Evolutionary conservation across 139 green algal genomes (phyloP).

Genomic region (Coelastrella sp.): DNA sequence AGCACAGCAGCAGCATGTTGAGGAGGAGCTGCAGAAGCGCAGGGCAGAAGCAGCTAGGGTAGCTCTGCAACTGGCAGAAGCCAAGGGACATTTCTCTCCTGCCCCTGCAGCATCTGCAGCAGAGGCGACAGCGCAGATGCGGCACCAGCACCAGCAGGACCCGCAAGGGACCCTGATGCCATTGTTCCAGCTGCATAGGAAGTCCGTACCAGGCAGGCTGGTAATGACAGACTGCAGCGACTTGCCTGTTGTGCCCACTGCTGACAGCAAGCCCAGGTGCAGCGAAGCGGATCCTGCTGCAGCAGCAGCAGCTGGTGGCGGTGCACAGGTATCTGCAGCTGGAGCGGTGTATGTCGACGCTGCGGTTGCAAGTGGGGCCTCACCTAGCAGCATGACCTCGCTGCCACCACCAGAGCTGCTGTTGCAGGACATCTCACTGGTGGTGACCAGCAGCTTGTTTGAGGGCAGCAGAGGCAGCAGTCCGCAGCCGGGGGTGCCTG

Average conservation of each 20-base stretch:
- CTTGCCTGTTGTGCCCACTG: not conserved
- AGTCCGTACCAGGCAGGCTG: not conserved
- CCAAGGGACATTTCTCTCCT: not conserved
- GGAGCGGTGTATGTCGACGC: not conserved
- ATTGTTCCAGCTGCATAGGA: not conserved
- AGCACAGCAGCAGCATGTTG: not conserved
- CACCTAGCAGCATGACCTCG: no score
- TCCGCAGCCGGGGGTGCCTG: not conserved
- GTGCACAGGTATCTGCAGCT: not conserved
- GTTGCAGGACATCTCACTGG: constrained; percentile 31
- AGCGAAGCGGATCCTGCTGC: not conserved
- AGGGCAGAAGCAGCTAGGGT: not conserved
- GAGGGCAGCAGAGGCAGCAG: constrained; percentile 8
- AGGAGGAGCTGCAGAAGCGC: constrained; percentile 1
- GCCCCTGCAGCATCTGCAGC: not conserved
- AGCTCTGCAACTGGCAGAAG: not conserved
- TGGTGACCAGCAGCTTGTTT: constrained; percentile 37
- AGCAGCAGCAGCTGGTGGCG: not conserved
- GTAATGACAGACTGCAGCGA: not conserved
- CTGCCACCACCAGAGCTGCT: not conserved
- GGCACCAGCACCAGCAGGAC: constrained; percentile 31
- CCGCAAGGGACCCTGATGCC: not conserved
- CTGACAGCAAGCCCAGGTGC: not conserved
- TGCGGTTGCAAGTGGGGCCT: not conserved
- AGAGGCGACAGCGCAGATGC: constrained; percentile 46